These are phyloP conservation scores for Sugiyamaella mastotermitis DNA, from an alignment of 805 yeast species.

Conservation along the genomic window DNA sequence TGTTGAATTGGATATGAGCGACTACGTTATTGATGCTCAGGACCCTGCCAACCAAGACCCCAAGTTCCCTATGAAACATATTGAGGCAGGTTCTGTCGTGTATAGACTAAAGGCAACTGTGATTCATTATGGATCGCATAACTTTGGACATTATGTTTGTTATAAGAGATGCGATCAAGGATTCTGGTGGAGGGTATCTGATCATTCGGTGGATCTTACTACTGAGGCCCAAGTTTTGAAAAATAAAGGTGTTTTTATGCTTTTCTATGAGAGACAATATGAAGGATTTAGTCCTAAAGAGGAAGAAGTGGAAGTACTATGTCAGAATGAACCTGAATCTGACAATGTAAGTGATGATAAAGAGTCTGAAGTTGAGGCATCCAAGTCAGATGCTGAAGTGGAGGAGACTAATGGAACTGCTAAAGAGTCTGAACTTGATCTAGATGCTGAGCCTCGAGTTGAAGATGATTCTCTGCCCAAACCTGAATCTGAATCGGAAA, in stretches of 20 bases:
- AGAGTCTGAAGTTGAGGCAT: no score
- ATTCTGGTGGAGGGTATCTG: constrained; percentile 93
- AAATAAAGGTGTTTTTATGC: constrained; percentile 86
- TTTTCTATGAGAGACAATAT: constrained; percentile 62
- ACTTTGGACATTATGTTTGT: constrained; percentile 95
- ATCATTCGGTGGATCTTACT: constrained; percentile 77
- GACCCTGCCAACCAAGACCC: constrained; percentile 70
- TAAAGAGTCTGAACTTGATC: no score
- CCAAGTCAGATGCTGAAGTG: no score
- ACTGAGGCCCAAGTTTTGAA: constrained; percentile 73
- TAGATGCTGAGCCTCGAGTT: no score
- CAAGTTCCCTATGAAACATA: constrained; percentile 48
- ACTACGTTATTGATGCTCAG: constrained; percentile 59
- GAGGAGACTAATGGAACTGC: no score
- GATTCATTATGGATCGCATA: constrained; percentile 91
- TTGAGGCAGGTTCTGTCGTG: constrained; percentile 21
- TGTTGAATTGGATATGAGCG: constrained; percentile 55
- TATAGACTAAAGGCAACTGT: constrained; percentile 81
- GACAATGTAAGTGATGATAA: no score
- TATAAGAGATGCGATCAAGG: constrained; percentile 68
- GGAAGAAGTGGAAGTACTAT: no score
- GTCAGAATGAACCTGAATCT: no score
- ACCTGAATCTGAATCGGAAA: no score
- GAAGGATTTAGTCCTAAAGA: no score
- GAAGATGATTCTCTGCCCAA: no score